A percentile compares a stretch with the other conserved stretches of the same genome.
These are phyloP conservation scores for Citrus hindsii DNA, from an alignment of 345 rosid species.

Conservation along the genomic window DNA sequence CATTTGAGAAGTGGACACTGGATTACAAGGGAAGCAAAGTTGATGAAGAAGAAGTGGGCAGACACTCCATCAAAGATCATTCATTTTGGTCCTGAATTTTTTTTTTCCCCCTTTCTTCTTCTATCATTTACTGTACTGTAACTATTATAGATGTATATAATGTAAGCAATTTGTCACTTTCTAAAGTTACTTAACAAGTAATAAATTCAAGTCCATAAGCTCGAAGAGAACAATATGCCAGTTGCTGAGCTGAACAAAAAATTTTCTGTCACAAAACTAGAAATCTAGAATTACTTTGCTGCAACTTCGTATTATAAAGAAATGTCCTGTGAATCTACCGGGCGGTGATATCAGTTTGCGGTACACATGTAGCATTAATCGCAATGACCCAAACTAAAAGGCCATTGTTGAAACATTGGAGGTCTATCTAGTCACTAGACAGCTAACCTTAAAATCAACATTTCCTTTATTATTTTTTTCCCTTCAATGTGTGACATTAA, in stretches of 20 bases:
- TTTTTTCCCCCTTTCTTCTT: too few relatives aligned
- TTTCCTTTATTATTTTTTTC: too few relatives aligned
- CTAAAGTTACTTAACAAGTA: neutral
- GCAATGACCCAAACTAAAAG: too few relatives aligned
- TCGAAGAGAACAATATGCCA: neutral
- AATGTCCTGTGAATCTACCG: too few relatives aligned
- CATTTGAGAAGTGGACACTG: constrained; percentile 58
- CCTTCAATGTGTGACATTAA: too few relatives aligned
- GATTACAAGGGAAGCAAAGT: constrained; percentile 30
- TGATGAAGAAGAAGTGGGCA: constrained; percentile 11
- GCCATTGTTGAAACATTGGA: too few relatives aligned
- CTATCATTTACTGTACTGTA: neutral
- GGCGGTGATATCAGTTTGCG: too few relatives aligned
- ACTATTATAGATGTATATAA: neutral
- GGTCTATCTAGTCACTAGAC: too few relatives aligned
- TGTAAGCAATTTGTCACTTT: neutral
- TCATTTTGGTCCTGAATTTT: constrained; percentile 44
- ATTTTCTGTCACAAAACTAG: neutral
- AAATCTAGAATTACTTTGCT: neutral
- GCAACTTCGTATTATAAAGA: neutral
- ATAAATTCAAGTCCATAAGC: neutral
- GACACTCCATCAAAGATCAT: constrained; percentile 25
- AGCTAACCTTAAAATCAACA: too few relatives aligned
- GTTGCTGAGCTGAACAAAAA: neutral
- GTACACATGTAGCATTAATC: too few relatives aligned